phyloP scores from a whole-genome alignment of 2,329 filamentous ascomycete genomes.

The Colletotrichum filicis region DNA sequence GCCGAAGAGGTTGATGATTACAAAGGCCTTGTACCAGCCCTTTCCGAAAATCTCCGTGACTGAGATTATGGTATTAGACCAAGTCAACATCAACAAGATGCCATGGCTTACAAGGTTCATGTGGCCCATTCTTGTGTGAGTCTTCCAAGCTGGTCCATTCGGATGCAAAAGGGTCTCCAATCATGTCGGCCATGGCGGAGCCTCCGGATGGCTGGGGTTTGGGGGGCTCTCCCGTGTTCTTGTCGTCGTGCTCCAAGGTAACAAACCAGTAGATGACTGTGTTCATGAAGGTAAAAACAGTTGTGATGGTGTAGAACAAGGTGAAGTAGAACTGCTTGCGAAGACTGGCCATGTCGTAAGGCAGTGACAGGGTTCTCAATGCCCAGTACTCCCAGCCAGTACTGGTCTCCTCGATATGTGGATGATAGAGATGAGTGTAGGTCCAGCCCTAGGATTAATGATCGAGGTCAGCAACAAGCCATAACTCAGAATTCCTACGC shows the following conservation, averaged over 20 bases:
- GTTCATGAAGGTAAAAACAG: slow-evolving; percentile 61
- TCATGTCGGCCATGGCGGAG: slow-evolving; percentile 7
- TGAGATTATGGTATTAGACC: slow-evolving; percentile 37
- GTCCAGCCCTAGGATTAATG: slow-evolving; percentile 57
- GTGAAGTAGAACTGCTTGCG: slow-evolving; percentile 60
- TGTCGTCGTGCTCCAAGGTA: slow-evolving; percentile 45
- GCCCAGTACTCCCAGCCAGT: slow-evolving; percentile 49
- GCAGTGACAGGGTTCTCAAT: slow-evolving; percentile 56
- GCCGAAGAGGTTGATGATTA: slow-evolving; percentile 57
- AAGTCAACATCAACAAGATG: neutral
- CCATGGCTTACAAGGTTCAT: slow-evolving; percentile 34
- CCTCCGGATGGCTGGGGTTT: slow-evolving; percentile 30
- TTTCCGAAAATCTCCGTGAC: slow-evolving; percentile 60
- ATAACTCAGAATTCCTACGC: neutral
- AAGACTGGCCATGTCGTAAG: slow-evolving; percentile 52
- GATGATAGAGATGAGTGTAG: slow-evolving; percentile 62
- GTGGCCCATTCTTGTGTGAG: neutral
- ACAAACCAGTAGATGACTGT: slow-evolving; percentile 62
- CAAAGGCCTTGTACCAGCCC: slow-evolving; percentile 59
- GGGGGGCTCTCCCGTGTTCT: slow-evolving; percentile 25
- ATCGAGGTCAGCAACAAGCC: neutral
- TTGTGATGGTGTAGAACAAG: slow-evolving; percentile 59
- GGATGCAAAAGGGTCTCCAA: neutral
- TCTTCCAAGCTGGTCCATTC: slow-evolving; percentile 39
- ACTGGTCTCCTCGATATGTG: slow-evolving; percentile 50